Base-by-base conservation (phyloP, 2,329 filamentous ascomycete species). In the Zymoseptoria passerinii region DNA sequence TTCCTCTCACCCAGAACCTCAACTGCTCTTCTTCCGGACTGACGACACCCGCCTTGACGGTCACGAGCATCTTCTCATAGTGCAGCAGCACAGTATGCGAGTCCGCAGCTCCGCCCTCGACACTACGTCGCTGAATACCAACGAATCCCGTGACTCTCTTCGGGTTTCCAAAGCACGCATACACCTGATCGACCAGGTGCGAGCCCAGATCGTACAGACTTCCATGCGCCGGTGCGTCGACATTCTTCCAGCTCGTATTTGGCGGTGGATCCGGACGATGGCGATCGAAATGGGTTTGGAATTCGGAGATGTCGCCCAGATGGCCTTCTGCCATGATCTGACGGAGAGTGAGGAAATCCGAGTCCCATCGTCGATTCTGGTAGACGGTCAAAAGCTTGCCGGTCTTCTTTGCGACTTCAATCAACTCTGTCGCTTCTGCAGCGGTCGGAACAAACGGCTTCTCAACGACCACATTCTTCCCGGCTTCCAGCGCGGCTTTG, bases 391-490 rank as follows among this genome's bases (percentile, higher is more conserved):
- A 71, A 58, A 73, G 61, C 64, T 72, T 75, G 18, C 71, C 73
- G 16, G 66, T 74, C 60, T 69, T 68, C 61, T 71, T 65, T 1
- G 74, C 72, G 54, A 75, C 68, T 28, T 69, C 69, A 50, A 71
- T 79, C 6, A 92, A 81, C 64, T 82, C 74, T 35, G 83, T 78
- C 9, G 88, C 88, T 73, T 92, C 85, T 58, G 81, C 77, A 1
- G 81, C 77, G 1, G 85, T 88, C 19, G 88, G 86, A 10, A 89
- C 87, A 71, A 92, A 92, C 2, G 89, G 89, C 77, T 92, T 92
- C 77, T 92, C 89, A 53, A 88, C 86, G 55, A 92, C 78, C 27
- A 92, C 86, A 72, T 92, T 86, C 77, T 92, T 92, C 66, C 86
- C 85, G 8, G 81, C 77, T 69, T 86, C 79, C 52, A 92, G 78